phyloP scores from a whole-genome alignment of 257 asterid genomes.

The Plectranthus barbatus region DNA sequence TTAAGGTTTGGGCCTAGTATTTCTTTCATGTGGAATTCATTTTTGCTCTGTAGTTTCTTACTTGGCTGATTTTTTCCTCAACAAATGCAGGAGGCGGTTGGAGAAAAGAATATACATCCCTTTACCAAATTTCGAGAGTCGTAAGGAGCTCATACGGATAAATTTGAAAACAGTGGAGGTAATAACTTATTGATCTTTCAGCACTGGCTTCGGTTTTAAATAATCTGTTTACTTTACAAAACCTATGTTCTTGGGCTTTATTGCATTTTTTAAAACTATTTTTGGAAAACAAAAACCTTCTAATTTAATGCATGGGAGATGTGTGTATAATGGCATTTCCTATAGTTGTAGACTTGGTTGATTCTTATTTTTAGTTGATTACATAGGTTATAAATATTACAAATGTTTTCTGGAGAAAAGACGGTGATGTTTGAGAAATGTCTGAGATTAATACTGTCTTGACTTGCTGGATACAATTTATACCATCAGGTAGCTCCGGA shows the following conservation, averaged over 20 bases:
- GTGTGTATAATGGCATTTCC: too few species aligned
- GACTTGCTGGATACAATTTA: too few species aligned
- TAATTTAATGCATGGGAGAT: too few species aligned
- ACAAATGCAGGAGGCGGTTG: constrained; percentile 73
- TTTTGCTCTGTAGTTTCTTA: neutral
- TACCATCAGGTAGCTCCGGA: constrained; percentile 62
- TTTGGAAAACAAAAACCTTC: too few species aligned
- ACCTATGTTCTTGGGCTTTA: too few species aligned
- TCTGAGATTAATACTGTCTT: too few species aligned
- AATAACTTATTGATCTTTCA: neutral
- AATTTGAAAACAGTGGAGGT: constrained; percentile 92
- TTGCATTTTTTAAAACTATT: too few species aligned
- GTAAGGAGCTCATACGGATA: constrained; percentile 86
- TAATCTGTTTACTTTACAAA: neutral
- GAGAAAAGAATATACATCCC: constrained; percentile 96
- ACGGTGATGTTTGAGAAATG: too few species aligned
- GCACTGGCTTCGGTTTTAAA: neutral
- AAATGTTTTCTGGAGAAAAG: too few species aligned
- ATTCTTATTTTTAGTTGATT: too few species aligned
- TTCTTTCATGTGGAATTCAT: neutral
- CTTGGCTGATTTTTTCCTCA: neutral
- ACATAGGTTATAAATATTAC: too few species aligned
- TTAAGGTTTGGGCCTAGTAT: constrained; percentile 48
- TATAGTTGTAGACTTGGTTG: too few species aligned
- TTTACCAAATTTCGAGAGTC: constrained; percentile 77